phyloP scores from a whole-genome alignment of 2,329 filamentous ascomycete genomes.

The Hirsutella thompsonii region DNA sequence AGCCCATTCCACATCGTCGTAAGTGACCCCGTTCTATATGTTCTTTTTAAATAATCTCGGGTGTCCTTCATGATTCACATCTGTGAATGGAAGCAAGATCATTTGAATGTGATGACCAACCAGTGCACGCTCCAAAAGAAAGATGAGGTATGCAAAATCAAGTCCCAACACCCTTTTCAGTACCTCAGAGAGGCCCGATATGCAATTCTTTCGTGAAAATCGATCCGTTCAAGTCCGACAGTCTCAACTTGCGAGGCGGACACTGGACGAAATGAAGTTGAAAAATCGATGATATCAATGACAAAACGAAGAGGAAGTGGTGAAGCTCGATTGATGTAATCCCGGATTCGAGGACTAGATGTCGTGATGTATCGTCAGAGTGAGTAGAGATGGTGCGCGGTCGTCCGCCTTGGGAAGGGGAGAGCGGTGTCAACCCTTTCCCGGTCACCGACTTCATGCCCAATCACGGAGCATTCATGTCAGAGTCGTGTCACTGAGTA shows the following conservation, averaged over 20 bases:
- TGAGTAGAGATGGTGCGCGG: slow-evolving; percentile 13
- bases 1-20: slow-evolving; percentile 16
- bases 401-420: no score
- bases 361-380: slow-evolving; percentile 29
- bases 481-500: slow-evolving; percentile 26
- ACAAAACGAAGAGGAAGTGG: slow-evolving; percentile 28
- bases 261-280: slow-evolving; percentile 10
- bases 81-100: slow-evolving; percentile 11
- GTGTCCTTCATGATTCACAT: slow-evolving; percentile 34
- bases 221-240: slow-evolving; percentile 29
- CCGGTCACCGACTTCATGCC: no score
- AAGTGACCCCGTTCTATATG: slow-evolving; percentile 31
- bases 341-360: slow-evolving; percentile 14
- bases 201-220: slow-evolving; percentile 14
- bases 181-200: slow-evolving; percentile 6
- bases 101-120: slow-evolving; percentile 7
- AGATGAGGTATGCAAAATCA: slow-evolving; percentile 7
- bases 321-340: slow-evolving; percentile 20
- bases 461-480: slow-evolving; percentile 22
- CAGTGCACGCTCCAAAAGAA: slow-evolving; percentile 8
- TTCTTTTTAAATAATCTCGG: slow-evolving; percentile 29
- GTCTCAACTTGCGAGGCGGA: slow-evolving; percentile 19
- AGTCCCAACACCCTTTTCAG: slow-evolving; percentile 8
- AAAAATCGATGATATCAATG: slow-evolving; percentile 14
- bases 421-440: no score